Conservation (phyloP, 805 yeast genomes). For the Ogataea saltuana region DNA sequence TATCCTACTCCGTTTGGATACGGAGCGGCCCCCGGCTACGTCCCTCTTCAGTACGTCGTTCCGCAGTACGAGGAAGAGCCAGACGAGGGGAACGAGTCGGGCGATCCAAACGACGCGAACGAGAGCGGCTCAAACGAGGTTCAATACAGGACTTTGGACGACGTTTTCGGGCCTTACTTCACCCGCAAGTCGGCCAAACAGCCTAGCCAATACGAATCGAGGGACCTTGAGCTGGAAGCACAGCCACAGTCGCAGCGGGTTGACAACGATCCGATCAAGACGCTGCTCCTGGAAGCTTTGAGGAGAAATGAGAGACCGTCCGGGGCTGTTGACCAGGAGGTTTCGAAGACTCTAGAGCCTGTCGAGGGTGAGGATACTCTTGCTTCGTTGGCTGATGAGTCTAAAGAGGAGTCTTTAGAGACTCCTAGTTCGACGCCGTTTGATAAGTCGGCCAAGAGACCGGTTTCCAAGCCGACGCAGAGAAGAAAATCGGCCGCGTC, state of each 20-base stretch:
- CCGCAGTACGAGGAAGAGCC: conserved; percentile 10
- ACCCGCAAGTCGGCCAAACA: conserved; percentile 13
- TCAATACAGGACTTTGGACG: conserved; percentile 20
- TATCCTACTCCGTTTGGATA: neutral
- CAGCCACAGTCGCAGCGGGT: neutral
- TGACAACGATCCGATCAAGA: conserved; percentile 6
- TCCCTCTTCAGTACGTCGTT: conserved; percentile 1
- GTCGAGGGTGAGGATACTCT: conserved; percentile 4
- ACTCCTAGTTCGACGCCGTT: conserved; percentile 7
- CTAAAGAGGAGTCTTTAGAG: neutral
- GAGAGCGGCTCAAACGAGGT: conserved; percentile 9
- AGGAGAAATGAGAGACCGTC: conserved; percentile 4
- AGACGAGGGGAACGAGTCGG: conserved; percentile 11
- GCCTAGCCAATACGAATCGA: conserved; percentile 6
- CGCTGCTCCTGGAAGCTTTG: conserved; percentile 3
- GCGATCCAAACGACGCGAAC: too few relatives aligned
- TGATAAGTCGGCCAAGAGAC: neutral
- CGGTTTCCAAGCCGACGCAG: conserved; percentile 6
- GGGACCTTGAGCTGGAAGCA: conserved; percentile 4
- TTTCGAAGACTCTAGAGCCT: neutral
- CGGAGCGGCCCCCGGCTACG: conserved; percentile 8
- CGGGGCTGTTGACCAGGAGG: too few relatives aligned
- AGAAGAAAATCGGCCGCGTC: conserved; percentile 21
- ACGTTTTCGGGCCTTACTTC: conserved; percentile 21
- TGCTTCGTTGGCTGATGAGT: conserved; percentile 2